phyloP scores from a whole-genome alignment of 208 protist species.

The Herpetomonas samuelpessoai region DNA sequence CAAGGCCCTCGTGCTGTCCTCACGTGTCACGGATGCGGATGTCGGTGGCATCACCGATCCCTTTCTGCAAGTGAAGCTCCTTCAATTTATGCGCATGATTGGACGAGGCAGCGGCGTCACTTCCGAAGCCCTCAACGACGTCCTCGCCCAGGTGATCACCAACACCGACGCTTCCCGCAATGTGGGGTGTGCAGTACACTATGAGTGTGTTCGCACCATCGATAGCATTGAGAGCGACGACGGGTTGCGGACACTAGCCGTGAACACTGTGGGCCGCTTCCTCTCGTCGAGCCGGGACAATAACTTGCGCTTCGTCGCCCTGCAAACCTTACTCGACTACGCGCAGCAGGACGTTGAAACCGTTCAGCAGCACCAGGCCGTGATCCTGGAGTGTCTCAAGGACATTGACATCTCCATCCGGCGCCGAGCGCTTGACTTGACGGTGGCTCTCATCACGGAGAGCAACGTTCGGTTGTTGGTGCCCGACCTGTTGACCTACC shows the following conservation, averaged over 20 bases:
- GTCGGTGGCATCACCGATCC: slow-evolving; percentile 96
- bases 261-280: slow-evolving; percentile 99
- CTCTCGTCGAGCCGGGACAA: slow-evolving; percentile 95
- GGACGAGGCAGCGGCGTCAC: slow-evolving; percentile 91
- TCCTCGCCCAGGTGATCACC: slow-evolving; percentile 97
- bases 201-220: slow-evolving; percentile 98
- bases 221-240: slow-evolving; percentile 95
- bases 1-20: slow-evolving; percentile 94
- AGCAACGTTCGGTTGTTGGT: slow-evolving; percentile 93
- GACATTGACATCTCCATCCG: slow-evolving; percentile 97
- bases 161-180: slow-evolving; percentile 97
- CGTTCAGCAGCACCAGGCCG: slow-evolving; percentile 91
- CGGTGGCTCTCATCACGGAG: slow-evolving; percentile 95
- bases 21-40: slow-evolving; percentile 94
- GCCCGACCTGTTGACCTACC: slow-evolving; percentile 94
- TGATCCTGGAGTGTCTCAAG: slow-evolving; percentile 96
- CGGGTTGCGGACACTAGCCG: slow-evolving; percentile 88
- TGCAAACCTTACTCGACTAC: slow-evolving; percentile 93
- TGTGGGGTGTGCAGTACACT: slow-evolving; percentile 97
- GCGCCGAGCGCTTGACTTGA: slow-evolving; percentile 95
- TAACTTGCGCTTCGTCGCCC: slow-evolving; percentile 98
- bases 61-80: slow-evolving; percentile 97
- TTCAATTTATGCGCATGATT: slow-evolving; percentile 96
- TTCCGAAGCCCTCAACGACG: slow-evolving; percentile 96
- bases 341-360: slow-evolving; percentile 82